Percentiles rank a stretch among this genome's conserved stretches.
Evolutionary conservation across 1,139 yeast species (phyloP).

Genomic region (Pichia inconspicua): DNA sequence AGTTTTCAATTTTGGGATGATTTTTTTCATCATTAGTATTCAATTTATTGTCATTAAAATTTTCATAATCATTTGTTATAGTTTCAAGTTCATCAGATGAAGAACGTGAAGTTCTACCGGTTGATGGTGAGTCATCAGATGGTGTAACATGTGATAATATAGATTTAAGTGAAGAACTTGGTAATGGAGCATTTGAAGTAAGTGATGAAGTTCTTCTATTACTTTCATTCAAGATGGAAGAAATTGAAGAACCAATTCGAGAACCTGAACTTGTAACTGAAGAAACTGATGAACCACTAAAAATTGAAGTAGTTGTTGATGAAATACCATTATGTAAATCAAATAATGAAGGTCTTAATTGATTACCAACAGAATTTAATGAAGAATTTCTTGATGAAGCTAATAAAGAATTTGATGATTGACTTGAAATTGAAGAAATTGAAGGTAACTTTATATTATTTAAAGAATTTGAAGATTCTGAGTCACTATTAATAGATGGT

Average conservation of each 20-base stretch:
- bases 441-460: constrained; percentile 6
- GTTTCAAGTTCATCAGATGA: neutral
- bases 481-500: neutral
- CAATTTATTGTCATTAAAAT: no score
- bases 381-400: constrained; percentile 5
- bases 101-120: neutral
- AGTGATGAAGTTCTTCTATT: constrained; percentile 1
- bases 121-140: neutral
- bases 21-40: neutral
- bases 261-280: constrained; percentile 8
- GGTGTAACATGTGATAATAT: neutral
- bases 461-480: neutral
- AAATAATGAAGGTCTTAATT: constrained; percentile 21
- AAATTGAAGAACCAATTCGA: constrained; percentile 19
- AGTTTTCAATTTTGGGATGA: neutral
- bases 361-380: constrained; percentile 5
- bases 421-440: constrained; percentile 11
- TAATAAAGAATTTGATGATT: constrained; percentile 3
- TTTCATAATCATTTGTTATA: neutral
- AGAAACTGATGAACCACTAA: constrained; percentile 18
- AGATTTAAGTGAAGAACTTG: constrained; percentile 9
- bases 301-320: constrained; percentile 16
- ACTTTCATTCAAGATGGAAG: constrained; percentile 21
- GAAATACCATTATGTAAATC: constrained; percentile 17
- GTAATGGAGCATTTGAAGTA: constrained; percentile 2